phyloP scores from a whole-genome alignment of 495 filamentous ascomycete genomes.

The Cercophora scortea region DNA sequence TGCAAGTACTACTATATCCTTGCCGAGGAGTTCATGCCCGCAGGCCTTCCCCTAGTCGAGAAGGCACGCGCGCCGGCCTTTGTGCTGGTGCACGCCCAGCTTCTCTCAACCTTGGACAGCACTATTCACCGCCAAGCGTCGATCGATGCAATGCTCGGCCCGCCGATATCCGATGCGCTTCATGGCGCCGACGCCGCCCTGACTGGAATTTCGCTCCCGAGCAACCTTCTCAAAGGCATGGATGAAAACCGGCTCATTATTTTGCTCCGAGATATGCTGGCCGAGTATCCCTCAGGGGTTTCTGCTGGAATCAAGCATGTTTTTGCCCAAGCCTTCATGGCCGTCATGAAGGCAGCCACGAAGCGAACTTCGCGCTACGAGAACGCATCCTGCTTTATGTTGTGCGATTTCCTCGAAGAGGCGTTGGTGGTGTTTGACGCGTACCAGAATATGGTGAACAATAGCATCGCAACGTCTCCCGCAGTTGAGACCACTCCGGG shows the following conservation, averaged over 20 bases:
- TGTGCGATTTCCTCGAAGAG: slow-evolving; percentile 92
- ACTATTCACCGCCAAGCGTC: slow-evolving; percentile 68
- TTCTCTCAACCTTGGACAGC: slow-evolving; percentile 72
- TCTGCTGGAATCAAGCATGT: slow-evolving; percentile 47
- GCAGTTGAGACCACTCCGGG: slow-evolving; percentile 3
- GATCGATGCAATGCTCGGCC: slow-evolving; percentile 44
- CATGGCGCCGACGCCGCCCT: slow-evolving; percentile 66
- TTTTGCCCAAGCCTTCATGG: slow-evolving; percentile 73
- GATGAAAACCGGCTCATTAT: slow-evolving; percentile 86
- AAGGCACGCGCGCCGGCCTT: slow-evolving; percentile 72
- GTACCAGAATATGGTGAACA: slow-evolving; percentile 39
- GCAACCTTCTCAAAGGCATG: slow-evolving; percentile 74
- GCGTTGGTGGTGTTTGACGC: slow-evolving; percentile 32
- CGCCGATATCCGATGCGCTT: slow-evolving; percentile 71
- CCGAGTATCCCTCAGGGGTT: slow-evolving; percentile 51
- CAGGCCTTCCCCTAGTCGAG: slow-evolving; percentile 48
- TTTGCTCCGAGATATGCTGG: slow-evolving; percentile 77
- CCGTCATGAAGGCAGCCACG: slow-evolving; percentile 63
- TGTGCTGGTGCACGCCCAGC: slow-evolving; percentile 76
- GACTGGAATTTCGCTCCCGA: slow-evolving; percentile 40
- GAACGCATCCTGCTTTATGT: slow-evolving; percentile 80
- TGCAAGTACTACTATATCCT: slow-evolving; percentile 85
- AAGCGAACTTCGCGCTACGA: slow-evolving; percentile 75
- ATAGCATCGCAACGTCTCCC: slow-evolving; percentile 22
- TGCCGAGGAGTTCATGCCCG: slow-evolving; percentile 69